Evolutionary conservation across 2,329 filamentous ascomycete genomes (phyloP).

Genomic region (Helotiales sp.): DNA sequence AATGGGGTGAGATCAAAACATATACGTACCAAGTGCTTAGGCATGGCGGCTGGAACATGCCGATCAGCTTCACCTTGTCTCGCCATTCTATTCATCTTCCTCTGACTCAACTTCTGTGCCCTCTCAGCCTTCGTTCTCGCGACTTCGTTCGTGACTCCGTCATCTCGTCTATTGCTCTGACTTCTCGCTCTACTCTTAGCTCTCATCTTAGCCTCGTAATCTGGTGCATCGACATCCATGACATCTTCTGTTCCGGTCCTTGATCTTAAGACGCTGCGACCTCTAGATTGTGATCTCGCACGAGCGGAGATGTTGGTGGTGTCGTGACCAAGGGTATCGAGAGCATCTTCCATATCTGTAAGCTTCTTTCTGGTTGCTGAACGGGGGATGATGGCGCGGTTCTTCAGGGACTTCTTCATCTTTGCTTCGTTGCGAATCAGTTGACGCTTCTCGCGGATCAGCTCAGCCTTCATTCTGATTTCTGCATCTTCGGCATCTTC

Average conservation of each 20-base stretch:
- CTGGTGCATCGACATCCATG: slow-evolving; percentile 71
- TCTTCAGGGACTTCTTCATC: slow-evolving; percentile 97
- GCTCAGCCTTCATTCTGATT: slow-evolving; percentile 84
- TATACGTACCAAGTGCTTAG: slow-evolving; percentile 83
- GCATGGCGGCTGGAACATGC: slow-evolving; percentile 76
- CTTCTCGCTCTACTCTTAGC: slow-evolving; percentile 72
- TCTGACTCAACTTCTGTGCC: slow-evolving; percentile 86
- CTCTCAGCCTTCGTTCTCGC: slow-evolving; percentile 79
- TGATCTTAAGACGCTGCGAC: slow-evolving; percentile 67
- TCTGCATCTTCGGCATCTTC: slow-evolving; percentile 90
- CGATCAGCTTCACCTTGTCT: slow-evolving; percentile 96
- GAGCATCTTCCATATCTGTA: slow-evolving; percentile 81
- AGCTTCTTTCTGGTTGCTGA: slow-evolving; percentile 78
- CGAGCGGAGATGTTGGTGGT: slow-evolving; percentile 72
- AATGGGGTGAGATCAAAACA: not conserved
- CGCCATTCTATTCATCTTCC: slow-evolving; percentile 98
- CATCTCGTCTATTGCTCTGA: slow-evolving; percentile 70
- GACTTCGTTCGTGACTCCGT: slow-evolving; percentile 70
- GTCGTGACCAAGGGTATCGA: slow-evolving; percentile 85
- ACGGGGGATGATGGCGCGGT: slow-evolving; percentile 89
- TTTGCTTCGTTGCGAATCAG: slow-evolving; percentile 92
- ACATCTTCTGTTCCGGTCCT: slow-evolving; percentile 63
- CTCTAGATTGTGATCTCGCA: slow-evolving; percentile 69
- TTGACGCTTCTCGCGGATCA: slow-evolving; percentile 92
- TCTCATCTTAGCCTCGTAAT: slow-evolving; percentile 59